Evolutionary conservation across 164 flowering plant species (phyloP), one percentile per base, ranked within the genome.

Genomic region (Dillenia suffruticosa): DNA sequence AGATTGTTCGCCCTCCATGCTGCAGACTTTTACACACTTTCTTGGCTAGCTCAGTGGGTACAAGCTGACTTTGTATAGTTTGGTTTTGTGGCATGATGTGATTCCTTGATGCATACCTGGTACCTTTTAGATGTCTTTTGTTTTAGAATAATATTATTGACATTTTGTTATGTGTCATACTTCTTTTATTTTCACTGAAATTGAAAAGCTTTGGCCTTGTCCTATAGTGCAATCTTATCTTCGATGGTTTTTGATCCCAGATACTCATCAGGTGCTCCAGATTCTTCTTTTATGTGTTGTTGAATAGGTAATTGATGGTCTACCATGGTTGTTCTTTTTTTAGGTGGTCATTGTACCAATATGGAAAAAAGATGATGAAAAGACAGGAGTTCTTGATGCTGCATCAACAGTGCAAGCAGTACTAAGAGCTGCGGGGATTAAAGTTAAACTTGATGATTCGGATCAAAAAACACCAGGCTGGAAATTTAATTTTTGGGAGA

Each of bases 401-500:
- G 87, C 95, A 56, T 69, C 73, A 48, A 81, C 88, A 53, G 81
- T 87, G 11, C 79, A 74, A 65, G 79, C 81, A 69, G 54, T 57
- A 60, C 57, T 92, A 64, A 84, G 73, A 56, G 44, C 75, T 49
- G 85, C 96, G 13, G 93, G 96, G 54, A 66, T 91, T 56, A 90
- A 67, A 76, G 90, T 89, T 61, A 85, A 89, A 83, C 60, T 86
- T 57, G 98, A 94, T 71, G 92, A 82, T 68, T 77, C 92, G 46
- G 96, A 94, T 51, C 97, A 89, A 75, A 85, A 81, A 77, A 90
- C 96, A 12, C 96, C 96, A 0, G 97, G 98, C 49, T 94, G 98
- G 98, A 94, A 94, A 73, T 94, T 84, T 79, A 90, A 90, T 70
- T 91, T 89, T 74, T 94, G 98, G 98, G 98, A 94, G 75, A 91